A percentile compares a stretch with the other conserved stretches of the same genome.
phyloP scores from a whole-genome alignment of 345 rosid species.

The Citrus reticulata region DNA sequence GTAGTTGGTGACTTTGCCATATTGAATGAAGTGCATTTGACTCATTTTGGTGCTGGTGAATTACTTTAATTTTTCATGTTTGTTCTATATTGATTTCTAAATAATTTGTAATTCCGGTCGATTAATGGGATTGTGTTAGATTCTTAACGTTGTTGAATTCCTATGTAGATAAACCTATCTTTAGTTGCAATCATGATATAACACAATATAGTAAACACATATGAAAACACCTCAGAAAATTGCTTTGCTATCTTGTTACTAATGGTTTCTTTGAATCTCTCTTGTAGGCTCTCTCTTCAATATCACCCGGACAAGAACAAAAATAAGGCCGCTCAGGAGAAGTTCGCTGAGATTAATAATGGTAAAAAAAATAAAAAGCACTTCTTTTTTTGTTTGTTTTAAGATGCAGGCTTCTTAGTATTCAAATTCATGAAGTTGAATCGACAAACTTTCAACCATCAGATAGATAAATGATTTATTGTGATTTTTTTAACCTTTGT shows the following conservation, averaged over 20 bases:
- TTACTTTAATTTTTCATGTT: background rate
- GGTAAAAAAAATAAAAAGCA: slow-evolving; percentile 33
- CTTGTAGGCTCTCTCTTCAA: slow-evolving; percentile 71
- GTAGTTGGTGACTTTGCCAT: background rate
- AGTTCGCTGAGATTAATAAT: slow-evolving; percentile 86
- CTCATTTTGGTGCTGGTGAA: background rate
- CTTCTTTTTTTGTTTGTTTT: background rate
- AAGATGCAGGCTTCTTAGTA: background rate
- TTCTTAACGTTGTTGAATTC: background rate
- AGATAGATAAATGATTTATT: background rate
- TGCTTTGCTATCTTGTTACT: background rate
- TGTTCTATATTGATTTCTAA: background rate
- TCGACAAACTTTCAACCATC: background rate
- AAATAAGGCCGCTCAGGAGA: slow-evolving; percentile 75
- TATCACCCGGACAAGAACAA: slow-evolving; percentile 97
- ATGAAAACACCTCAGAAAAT: background rate
- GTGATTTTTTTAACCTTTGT: background rate
- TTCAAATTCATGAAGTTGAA: background rate
- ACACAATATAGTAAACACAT: background rate
- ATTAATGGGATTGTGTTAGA: background rate
- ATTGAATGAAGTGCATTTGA: background rate
- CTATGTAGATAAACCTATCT: background rate
- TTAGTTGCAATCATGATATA: background rate
- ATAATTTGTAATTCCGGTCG: background rate
- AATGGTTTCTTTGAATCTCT: background rate